Conservation (phyloP, 2,329 filamentous ascomycete genomes). For the Talaromyces amestolkiae region DNA sequence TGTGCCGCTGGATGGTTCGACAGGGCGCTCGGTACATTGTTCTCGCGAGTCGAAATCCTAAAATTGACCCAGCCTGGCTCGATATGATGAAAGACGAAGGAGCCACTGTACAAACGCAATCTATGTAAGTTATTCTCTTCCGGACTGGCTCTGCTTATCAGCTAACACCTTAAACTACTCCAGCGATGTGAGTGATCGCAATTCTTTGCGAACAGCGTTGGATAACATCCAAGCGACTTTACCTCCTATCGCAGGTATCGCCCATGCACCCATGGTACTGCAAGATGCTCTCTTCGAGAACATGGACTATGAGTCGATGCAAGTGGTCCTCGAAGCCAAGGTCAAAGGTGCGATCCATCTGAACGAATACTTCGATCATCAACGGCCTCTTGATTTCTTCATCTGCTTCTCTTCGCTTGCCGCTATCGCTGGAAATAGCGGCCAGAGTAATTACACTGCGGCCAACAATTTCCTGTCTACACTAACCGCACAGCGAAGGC, state of each 20-base stretch:
- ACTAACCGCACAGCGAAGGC: conserved; percentile 18
- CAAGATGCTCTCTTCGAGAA: conserved; percentile 34
- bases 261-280: conserved; percentile 39
- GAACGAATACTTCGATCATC: conserved; percentile 23
- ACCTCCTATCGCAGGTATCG: conserved; percentile 37
- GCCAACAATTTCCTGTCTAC: conserved; percentile 25
- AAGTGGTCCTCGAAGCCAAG: conserved; percentile 37
- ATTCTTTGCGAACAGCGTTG: not conserved
- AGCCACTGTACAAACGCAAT: not conserved
- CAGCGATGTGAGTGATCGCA: not conserved
- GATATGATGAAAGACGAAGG: not conserved
- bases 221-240: not conserved
- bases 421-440: conserved; percentile 27
- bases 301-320: conserved; percentile 32
- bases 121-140: too few relatives aligned
- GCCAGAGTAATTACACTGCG: conserved; percentile 40
- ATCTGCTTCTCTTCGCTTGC: conserved; percentile 35
- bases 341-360: conserved; percentile 34
- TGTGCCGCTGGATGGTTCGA: conserved; percentile 31
- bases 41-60: conserved; percentile 33
- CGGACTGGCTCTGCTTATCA: too few relatives aligned
- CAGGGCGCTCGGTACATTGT: conserved; percentile 30
- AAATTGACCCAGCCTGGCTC: conserved; percentile 18
- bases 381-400: conserved; percentile 38
- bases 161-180: too few relatives aligned